These are phyloP conservation scores for Neurospora sp. DNA, from an alignment of 495 filamentous ascomycete genomes.

Conservation along the genomic window DNA sequence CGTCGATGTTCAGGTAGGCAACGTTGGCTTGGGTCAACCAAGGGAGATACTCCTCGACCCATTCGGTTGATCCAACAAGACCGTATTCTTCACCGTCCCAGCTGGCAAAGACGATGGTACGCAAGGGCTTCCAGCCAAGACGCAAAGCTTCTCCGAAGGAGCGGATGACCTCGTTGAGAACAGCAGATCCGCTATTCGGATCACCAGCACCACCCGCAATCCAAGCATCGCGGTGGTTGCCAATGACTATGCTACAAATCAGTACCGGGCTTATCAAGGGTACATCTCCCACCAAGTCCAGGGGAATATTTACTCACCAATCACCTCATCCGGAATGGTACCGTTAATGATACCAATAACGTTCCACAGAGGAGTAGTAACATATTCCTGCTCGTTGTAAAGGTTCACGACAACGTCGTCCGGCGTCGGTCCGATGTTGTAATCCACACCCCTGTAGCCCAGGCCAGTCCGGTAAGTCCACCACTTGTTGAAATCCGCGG, in stretches of 20 bases:
- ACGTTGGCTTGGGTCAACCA: conserved; percentile 71
- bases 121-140: conserved; percentile 79
- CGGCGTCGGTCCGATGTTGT: conserved; percentile 85
- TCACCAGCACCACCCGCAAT: conserved; percentile 80
- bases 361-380: conserved; percentile 85
- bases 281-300: not conserved
- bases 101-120: conserved; percentile 86
- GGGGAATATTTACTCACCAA: conserved; percentile 8
- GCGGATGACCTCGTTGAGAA: conserved; percentile 75
- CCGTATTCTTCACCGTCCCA: conserved; percentile 97
- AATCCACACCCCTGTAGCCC: conserved; percentile 72
- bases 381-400: conserved; percentile 80
- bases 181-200: conserved; percentile 83
- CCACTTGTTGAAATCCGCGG: conserved; percentile 60
- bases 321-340: conserved; percentile 67
- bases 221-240: conserved; percentile 95
- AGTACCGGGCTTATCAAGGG: not conserved
- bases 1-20: conserved; percentile 87
- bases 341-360: conserved; percentile 93
- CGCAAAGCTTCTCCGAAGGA: conserved; percentile 70
- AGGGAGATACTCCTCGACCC: conserved; percentile 85
- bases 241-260: conserved; percentile 50
- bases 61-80: conserved; percentile 84
- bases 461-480: conserved; percentile 68
- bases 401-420: conserved; percentile 67